Evolutionary conservation across 352 stramenopile species (phyloP).

Genomic region (Hyaloperonospora arabidopsidis): DNA sequence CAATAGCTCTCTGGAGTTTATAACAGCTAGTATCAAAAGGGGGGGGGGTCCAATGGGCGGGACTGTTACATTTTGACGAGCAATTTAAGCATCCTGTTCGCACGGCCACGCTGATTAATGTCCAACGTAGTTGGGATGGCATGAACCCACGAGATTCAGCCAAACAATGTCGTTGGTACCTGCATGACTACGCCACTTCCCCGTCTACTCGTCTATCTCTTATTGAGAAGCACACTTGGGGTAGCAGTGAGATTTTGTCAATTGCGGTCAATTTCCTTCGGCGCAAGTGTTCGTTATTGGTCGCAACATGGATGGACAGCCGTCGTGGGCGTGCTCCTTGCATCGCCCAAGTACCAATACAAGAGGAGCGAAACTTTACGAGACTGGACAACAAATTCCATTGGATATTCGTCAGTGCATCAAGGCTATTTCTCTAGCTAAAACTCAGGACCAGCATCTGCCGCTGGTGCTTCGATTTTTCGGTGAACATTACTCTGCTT

Average conservation of each 20-base stretch:
- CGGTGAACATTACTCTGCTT: background rate
- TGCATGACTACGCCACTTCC: background rate
- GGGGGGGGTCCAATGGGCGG: background rate
- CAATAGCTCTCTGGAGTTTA: too few species aligned
- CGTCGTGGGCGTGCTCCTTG: background rate
- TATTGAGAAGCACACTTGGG: conserved; percentile 3
- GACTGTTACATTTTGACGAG: background rate
- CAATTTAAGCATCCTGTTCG: background rate
- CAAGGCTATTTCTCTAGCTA: background rate
- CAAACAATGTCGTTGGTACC: conserved; percentile 14
- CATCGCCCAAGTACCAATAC: background rate
- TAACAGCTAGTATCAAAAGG: background rate
- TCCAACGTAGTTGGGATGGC: background rate
- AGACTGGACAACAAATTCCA: background rate
- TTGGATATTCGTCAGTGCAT: background rate
- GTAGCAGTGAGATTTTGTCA: background rate
- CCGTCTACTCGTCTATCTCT: background rate
- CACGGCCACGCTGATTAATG: background rate
- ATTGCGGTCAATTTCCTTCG: background rate
- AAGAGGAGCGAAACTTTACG: background rate
- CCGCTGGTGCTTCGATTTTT: background rate
- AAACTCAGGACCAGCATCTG: too few species aligned
- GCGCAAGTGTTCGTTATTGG: background rate
- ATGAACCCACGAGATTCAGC: conserved; percentile 1
- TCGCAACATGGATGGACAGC: background rate